These are phyloP conservation scores for Collybia sordida DNA, from an alignment of 768 basidiomycete genomes.

Conservation along the genomic window DNA sequence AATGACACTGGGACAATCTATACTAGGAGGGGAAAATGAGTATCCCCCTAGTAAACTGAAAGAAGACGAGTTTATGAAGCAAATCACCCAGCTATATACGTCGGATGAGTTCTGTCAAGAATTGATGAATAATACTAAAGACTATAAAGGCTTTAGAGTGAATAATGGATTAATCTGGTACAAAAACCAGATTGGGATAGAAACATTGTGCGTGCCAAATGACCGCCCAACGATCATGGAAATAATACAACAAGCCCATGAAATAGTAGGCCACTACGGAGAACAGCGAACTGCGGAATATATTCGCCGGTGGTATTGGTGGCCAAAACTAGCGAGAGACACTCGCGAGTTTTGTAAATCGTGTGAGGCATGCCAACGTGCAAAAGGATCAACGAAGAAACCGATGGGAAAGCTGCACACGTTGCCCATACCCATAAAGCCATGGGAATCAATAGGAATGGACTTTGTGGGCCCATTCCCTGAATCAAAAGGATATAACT, in stretches of 20 bases:
- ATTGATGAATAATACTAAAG: not conserved
- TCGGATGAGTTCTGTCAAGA: not conserved
- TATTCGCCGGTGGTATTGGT: conserved; percentile 21
- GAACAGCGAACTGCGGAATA: conserved; percentile 24
- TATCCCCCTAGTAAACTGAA: too few relatives aligned
- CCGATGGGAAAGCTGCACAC: not conserved
- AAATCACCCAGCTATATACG: not conserved
- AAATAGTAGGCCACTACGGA: conserved; percentile 30
- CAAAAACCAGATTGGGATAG: not conserved
- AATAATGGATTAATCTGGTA: not conserved
- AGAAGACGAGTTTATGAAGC: not conserved
- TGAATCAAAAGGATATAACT: too few relatives aligned
- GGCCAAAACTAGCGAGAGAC: too few relatives aligned
- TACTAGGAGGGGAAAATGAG: too few relatives aligned
- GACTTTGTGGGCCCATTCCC: too few relatives aligned
- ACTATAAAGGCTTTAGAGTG: not conserved
- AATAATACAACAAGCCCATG: conserved; percentile 24
- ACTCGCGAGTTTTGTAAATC: not conserved
- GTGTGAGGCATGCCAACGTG: not conserved
- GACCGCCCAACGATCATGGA: conserved; percentile 6
- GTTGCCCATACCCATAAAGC: not conserved
- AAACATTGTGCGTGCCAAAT: conserved; percentile 20
- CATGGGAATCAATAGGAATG: too few relatives aligned
- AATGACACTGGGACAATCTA: too few relatives aligned
- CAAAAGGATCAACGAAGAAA: not conserved